These are phyloP conservation scores for Umbilicaria muhlenbergii DNA, from an alignment of 495 filamentous ascomycete species.

Conservation along the genomic window DNA sequence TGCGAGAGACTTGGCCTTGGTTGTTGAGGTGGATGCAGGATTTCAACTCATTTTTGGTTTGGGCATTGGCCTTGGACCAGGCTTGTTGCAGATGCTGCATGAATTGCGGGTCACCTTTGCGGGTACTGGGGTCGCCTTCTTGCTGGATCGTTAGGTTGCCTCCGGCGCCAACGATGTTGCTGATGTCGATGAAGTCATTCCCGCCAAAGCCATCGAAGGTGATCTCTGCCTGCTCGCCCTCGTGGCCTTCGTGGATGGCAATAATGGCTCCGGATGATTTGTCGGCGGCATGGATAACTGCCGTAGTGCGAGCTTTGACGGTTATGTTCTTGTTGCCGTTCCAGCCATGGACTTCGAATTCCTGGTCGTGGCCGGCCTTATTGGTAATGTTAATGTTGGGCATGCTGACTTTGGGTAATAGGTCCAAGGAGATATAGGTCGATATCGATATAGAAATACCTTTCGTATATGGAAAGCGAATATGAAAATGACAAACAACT, in stretches of 20 bases:
- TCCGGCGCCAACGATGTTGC: slow-evolving; percentile 25
- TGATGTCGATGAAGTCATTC: slow-evolving; percentile 26
- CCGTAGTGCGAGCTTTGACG: slow-evolving; percentile 10
- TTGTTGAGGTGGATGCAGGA: slow-evolving; percentile 17
- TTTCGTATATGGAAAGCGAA: too few relatives aligned
- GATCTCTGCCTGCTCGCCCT: slow-evolving; percentile 27
- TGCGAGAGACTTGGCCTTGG: slow-evolving; percentile 20
- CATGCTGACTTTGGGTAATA: not conserved
- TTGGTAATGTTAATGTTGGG: slow-evolving; percentile 14
- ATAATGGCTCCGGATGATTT: slow-evolving; percentile 21
- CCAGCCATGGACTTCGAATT: slow-evolving; percentile 22
- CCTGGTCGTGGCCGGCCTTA: slow-evolving; percentile 19
- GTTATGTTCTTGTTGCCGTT: slow-evolving; percentile 18
- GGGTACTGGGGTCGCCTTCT: slow-evolving; percentile 19
- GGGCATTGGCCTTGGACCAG: slow-evolving; percentile 16
- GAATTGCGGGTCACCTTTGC: slow-evolving; percentile 23
- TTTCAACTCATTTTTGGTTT: slow-evolving; percentile 17
- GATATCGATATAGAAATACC: too few relatives aligned
- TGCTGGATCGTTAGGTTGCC: slow-evolving; percentile 28
- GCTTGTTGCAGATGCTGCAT: slow-evolving; percentile 24
- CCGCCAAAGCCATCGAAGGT: slow-evolving; percentile 21
- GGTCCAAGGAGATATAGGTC: too few relatives aligned
- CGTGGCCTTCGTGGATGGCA: slow-evolving; percentile 23
- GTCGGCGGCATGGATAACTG: slow-evolving; percentile 16
- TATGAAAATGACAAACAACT: too few relatives aligned